phyloP scores from a whole-genome alignment of 1,139 yeast species.

The Magnusiomyces starmeri region DNA sequence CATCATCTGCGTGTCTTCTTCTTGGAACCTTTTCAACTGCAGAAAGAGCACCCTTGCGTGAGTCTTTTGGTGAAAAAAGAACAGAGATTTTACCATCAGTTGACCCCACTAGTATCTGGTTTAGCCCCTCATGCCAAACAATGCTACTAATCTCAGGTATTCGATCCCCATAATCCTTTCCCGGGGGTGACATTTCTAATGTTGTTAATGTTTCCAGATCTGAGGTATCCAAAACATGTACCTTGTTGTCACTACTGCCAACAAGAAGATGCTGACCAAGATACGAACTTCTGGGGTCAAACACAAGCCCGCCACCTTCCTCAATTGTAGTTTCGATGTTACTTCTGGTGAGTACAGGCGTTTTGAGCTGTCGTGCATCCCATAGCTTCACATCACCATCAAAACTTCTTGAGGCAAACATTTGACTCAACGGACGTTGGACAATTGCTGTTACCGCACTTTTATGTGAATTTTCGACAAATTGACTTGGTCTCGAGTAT shows the following conservation, averaged over 20 bases:
- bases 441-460: constrained; percentile 20
- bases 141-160: constrained; percentile 25
- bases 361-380: constrained; percentile 33
- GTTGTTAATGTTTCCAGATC: constrained; percentile 31
- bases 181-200: not conserved
- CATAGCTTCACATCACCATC: constrained; percentile 32
- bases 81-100: constrained; percentile 29
- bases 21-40: constrained; percentile 34
- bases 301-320: constrained; percentile 21
- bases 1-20: constrained; percentile 35
- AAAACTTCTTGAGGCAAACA: constrained; percentile 27
- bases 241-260: constrained; percentile 21
- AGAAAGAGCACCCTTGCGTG: constrained; percentile 34
- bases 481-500: constrained; percentile 27
- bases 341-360: constrained; percentile 30
- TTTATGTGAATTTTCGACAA: constrained; percentile 24
- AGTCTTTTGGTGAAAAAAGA: constrained; percentile 33
- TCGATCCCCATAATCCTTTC: not conserved
- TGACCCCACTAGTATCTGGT: constrained; percentile 36
- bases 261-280: constrained; percentile 26
- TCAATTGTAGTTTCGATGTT: constrained; percentile 23
- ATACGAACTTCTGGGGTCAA: constrained; percentile 21
- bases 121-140: constrained; percentile 29
- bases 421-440: constrained; percentile 18
- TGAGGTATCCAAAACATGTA: constrained; percentile 34